Evolutionary conservation across 768 basidiomycete species (phyloP).

Genomic region (Lentinula lateritia): DNA sequence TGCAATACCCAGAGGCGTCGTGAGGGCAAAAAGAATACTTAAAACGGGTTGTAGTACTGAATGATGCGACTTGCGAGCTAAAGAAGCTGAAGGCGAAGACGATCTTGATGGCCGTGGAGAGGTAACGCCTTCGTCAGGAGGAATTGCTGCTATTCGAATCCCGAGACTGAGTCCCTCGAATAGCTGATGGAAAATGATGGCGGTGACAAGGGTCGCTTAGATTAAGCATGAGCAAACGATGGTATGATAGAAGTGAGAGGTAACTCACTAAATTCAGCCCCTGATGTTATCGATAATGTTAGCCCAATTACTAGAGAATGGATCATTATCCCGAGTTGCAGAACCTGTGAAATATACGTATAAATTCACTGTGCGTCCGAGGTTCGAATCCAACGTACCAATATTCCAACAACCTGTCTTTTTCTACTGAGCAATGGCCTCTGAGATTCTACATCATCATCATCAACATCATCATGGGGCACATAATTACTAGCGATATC

Average conservation of each 20-base stretch:
- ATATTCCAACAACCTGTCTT: slow-evolving; percentile 68
- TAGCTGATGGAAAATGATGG: slow-evolving; percentile 77
- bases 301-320: slow-evolving; percentile 78
- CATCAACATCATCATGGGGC: slow-evolving; percentile 3
- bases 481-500: neutral
- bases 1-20: slow-evolving; percentile 65
- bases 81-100: neutral
- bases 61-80: slow-evolving; percentile 2
- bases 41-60: slow-evolving; percentile 46
- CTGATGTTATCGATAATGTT: slow-evolving; percentile 65
- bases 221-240: slow-evolving; percentile 30
- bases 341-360: slow-evolving; percentile 37
- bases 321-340: slow-evolving; percentile 84
- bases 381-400: slow-evolving; percentile 37
- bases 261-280: slow-evolving; percentile 64
- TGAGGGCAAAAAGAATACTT: slow-evolving; percentile 63
- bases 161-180: slow-evolving; percentile 84
- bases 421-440: slow-evolving; percentile 39
- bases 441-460: slow-evolving; percentile 11
- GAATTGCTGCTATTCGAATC: slow-evolving; percentile 69
- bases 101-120: neutral
- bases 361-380: neutral
- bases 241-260: neutral
- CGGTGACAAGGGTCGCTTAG: slow-evolving; percentile 72
- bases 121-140: slow-evolving; percentile 24